Percentiles rank a stretch among this genome's conserved stretches.
These are phyloP conservation scores for Candida sp. DNA, from an alignment of 1,139 yeast genomes.

Conservation along the genomic window DNA sequence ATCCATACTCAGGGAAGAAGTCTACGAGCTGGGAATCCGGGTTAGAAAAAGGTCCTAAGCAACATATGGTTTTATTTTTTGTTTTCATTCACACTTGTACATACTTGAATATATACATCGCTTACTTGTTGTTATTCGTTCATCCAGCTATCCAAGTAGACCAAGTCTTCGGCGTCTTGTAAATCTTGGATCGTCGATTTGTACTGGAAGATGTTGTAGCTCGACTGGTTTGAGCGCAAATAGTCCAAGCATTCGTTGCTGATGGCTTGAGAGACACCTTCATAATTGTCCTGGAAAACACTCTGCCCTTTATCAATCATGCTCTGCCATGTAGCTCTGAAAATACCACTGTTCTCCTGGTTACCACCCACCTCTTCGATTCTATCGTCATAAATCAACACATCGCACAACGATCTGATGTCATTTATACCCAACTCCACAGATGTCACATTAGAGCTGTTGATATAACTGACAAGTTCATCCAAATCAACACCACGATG, in stretches of 20 bases:
- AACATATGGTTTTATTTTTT: too few species aligned
- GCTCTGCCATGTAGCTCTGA: slow-evolving; percentile 64
- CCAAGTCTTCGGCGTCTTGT: slow-evolving; percentile 38
- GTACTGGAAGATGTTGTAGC: slow-evolving; percentile 20
- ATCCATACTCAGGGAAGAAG: too few species aligned
- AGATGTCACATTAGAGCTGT: slow-evolving; percentile 75
- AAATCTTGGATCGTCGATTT: slow-evolving; percentile 33
- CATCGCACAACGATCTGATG: slow-evolving; percentile 85
- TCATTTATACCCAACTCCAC: slow-evolving; percentile 80
- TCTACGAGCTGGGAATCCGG: too few species aligned
- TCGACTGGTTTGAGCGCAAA: slow-evolving; percentile 1
- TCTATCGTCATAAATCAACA: slow-evolving; percentile 84
- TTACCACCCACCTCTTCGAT: slow-evolving; percentile 60
- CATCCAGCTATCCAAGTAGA: slow-evolving; percentile 46
- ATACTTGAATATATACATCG: background rate
- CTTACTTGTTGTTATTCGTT: slow-evolving; percentile 6
- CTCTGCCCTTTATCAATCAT: slow-evolving; percentile 68
- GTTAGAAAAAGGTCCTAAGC: too few species aligned
- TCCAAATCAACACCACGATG: slow-evolving; percentile 71
- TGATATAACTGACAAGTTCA: slow-evolving; percentile 77
- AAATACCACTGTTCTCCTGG: slow-evolving; percentile 49
- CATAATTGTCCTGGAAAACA: slow-evolving; percentile 29
- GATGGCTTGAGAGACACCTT: background rate
- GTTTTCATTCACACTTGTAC: too few species aligned
- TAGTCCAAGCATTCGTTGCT: slow-evolving; percentile 3